Percentiles rank a stretch among this genome's conserved stretches.
These are phyloP conservation scores for Heliosperma pusillum DNA, from an alignment of 148 eudicot species.

Conservation along the genomic window DNA sequence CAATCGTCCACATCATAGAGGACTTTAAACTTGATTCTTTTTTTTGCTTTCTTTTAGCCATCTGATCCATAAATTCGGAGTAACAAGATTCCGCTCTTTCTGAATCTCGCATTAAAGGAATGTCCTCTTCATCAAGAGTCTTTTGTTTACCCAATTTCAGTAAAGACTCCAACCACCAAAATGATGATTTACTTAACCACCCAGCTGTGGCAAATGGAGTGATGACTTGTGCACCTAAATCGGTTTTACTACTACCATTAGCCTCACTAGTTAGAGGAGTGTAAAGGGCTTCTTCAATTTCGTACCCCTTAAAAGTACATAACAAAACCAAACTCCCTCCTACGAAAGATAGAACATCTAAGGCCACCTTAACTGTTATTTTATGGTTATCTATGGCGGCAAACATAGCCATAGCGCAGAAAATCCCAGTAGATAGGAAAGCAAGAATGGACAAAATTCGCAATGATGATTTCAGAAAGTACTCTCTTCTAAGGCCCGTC, in stretches of 20 bases:
- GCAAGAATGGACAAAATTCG: constrained; percentile 51
- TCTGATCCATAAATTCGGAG: constrained; percentile 38
- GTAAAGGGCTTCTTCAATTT: constrained; percentile 40
- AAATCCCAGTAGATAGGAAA: constrained; percentile 21
- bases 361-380: constrained; percentile 39
- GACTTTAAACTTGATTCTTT: constrained; percentile 38
- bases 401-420: constrained; percentile 37
- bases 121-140: constrained; percentile 64
- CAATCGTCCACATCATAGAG: constrained; percentile 56
- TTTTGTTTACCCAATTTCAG: constrained; percentile 74
- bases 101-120: constrained; percentile 51
- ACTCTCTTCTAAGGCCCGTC: constrained; percentile 47
- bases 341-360: constrained; percentile 53
- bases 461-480: constrained; percentile 34
- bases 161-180: constrained; percentile 83
- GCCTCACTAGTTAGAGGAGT: constrained; percentile 44
- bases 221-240: constrained; percentile 30
- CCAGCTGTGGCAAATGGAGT: constrained; percentile 58
- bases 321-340: constrained; percentile 63
- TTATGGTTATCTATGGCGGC: constrained; percentile 34
- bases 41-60: constrained; percentile 37
- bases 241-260: constrained; percentile 26
- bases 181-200: constrained; percentile 49
- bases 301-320: constrained; percentile 57
- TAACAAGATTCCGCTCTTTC: constrained; percentile 75